Conservation (phyloP, 2,329 filamentous ascomycete species). For the Zymoseptoria tritici region DNA sequence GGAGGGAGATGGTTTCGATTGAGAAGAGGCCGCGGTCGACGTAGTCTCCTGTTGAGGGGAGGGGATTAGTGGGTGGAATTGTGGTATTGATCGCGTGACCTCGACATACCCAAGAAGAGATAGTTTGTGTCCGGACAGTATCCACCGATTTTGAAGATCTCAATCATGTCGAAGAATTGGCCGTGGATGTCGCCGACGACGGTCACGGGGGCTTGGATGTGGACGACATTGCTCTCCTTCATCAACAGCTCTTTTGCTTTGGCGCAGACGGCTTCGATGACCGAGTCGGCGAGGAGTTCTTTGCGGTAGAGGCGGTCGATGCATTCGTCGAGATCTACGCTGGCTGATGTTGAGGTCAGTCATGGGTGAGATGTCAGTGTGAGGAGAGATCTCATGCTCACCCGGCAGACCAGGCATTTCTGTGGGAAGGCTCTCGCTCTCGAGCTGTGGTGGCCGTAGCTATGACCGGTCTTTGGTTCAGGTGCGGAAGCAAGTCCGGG, state of each 20-base stretch:
- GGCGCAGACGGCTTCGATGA: constrained; percentile 97
- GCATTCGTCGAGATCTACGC: constrained; percentile 97
- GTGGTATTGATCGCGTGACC: constrained; percentile 21
- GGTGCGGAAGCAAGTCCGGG: constrained; percentile 12
- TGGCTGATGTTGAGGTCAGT: constrained; percentile 51
- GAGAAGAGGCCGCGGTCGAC: constrained; percentile 91
- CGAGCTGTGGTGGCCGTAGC: constrained; percentile 6
- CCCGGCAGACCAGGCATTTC: constrained; percentile 46
- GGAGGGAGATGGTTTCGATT: constrained; percentile 95
- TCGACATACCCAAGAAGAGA: constrained; percentile 71
- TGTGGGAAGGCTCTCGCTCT: no score
- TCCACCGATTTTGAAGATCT: constrained; percentile 97
- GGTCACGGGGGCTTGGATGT: constrained; percentile 89
- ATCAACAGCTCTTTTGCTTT: constrained; percentile 98
- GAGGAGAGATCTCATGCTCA: constrained; percentile 26
- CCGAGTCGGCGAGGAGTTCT: constrained; percentile 91
- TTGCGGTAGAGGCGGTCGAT: constrained; percentile 95
- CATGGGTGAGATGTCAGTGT: no score
- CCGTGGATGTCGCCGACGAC: constrained; percentile 98
- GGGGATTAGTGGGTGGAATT: neutral
- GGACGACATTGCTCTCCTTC: constrained; percentile 99
- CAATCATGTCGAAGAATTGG: constrained; percentile 97
- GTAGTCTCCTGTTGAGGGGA: constrained; percentile 54
- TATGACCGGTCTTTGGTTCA: neutral
- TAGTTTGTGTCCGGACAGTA: constrained; percentile 98